Evolutionary conservation across 305 asterid genomes (phyloP), one percentile per base, ranked within the genome.

Genomic region (Salvia sclarea): DNA sequence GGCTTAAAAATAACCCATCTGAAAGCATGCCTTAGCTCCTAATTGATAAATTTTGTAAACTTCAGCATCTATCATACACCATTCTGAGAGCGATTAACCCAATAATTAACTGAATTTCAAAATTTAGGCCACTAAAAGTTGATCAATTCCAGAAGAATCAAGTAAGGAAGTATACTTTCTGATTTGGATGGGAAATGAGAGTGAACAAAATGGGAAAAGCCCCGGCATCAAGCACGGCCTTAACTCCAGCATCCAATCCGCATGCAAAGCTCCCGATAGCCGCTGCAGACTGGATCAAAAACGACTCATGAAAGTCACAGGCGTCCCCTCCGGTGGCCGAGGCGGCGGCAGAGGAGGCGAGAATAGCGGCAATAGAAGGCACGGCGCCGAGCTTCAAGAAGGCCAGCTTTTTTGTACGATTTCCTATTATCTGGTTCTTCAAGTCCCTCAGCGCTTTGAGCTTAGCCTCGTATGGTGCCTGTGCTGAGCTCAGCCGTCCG

Each of bases 191-290:
- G 43, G 86, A 83, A 82, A 94, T 75, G 31, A 94, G 93, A 61
- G 68, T 64, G 65, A 86, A 71, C 61, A 94, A 75, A 55, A 88
- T 58, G 11, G 84, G 85, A 71, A 88, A 86, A 30, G 94, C 97
- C 48, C 99, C 96, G 11, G 95, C 90, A 43, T 88, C 97, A 64
- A 91, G 73, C n/a, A 94, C 98, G 12, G 98, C 95, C 82, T 85
- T 76, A 31, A 88, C 98, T 40, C 99, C 99, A 1, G 81, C 82
- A 75, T 86, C 93, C 49, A 94, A 78, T 37, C 98, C 96, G 75
- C 98, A 94, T 21, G 99, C 96, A 52, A 94, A 94, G 85, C 98
- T 94, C 31, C 97, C 98, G 22, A 94, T 80, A n/a, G 80, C 86
- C 10, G 96, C 97, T 3, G 95, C 96, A 3, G 91, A 83, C 74